phyloP scores from a whole-genome alignment of 2,329 filamentous ascomycete species.

The Aphanocladium album region DNA sequence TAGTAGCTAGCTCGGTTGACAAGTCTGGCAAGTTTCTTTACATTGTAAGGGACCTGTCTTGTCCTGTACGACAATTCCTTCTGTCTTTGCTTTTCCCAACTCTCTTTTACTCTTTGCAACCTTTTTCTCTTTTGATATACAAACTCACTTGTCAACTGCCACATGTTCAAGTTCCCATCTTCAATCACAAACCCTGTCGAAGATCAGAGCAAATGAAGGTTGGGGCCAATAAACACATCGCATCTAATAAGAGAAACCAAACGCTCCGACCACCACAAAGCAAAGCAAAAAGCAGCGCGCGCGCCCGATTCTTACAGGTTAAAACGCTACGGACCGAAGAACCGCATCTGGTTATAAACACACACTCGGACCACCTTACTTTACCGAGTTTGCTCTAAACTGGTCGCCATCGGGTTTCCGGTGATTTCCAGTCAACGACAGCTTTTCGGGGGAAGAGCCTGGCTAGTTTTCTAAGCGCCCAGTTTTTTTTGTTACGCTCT shows the following conservation, averaged over 20 bases:
- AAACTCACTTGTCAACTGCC: background rate
- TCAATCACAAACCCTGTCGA: background rate
- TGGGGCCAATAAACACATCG: background rate
- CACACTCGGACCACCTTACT: background rate
- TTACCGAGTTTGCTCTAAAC: background rate
- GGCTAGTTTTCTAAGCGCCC: background rate
- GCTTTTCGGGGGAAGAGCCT: background rate
- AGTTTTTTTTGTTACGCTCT: background rate
- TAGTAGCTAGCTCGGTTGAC: background rate
- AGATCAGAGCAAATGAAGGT: background rate
- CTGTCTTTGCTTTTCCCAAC: background rate
- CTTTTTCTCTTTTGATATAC: background rate
- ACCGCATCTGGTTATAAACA: background rate
- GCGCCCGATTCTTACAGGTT: background rate
- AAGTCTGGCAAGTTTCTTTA: background rate
- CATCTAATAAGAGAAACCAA: background rate
- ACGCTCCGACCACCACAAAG: background rate
- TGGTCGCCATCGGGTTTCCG: background rate
- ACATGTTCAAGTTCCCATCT: background rate
- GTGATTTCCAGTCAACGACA: background rate
- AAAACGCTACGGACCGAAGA: background rate
- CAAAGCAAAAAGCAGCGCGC: background rate
- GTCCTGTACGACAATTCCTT: background rate
- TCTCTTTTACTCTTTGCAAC: background rate
- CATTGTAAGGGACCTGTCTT: background rate